Conservation (phyloP, 2,329 filamentous ascomycete species). For the Talaromyces sp. region DNA sequence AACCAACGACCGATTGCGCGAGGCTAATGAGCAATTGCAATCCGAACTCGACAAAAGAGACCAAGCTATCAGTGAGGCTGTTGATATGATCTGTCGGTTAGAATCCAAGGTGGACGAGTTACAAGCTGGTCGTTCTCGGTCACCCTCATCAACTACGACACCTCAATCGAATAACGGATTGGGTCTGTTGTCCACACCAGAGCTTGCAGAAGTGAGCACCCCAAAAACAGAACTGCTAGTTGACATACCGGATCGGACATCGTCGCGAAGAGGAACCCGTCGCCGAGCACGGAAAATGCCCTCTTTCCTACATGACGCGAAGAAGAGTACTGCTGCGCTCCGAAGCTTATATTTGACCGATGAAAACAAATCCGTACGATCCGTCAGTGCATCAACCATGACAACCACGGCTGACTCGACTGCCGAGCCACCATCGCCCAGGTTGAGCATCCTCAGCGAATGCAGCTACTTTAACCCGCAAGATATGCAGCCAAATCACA, state of each 20-base stretch:
- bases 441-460: conserved; percentile 41
- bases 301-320: conserved; percentile 35
- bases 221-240: conserved; percentile 22
- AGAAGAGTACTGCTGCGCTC: conserved; percentile 32
- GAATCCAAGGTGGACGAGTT: conserved; percentile 35
- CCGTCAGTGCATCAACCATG: conserved; percentile 27
- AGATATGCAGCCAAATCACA: conserved; percentile 19
- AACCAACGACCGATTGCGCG: conserved; percentile 30
- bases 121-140: conserved; percentile 16
- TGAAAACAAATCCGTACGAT: conserved; percentile 21
- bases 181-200: conserved; percentile 1
- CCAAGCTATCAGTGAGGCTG: conserved; percentile 38
- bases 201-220: conserved; percentile 18
- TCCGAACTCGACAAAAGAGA: conserved; percentile 36
- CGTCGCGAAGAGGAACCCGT: conserved; percentile 28
- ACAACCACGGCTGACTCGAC: conserved; percentile 33
- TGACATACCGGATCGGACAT: conserved; percentile 36
- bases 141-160: conserved; percentile 22
- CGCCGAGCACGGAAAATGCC: conserved; percentile 30
- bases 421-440: conserved; percentile 32
- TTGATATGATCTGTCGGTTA: conserved; percentile 39
- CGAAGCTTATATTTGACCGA: conserved; percentile 34
- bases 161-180: conserved; percentile 21
- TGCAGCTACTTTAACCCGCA: conserved; percentile 37
- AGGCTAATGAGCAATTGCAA: conserved; percentile 33